These are phyloP conservation scores for Mycena pura DNA, from an alignment of 768 basidiomycete genomes.

Conservation along the genomic window DNA sequence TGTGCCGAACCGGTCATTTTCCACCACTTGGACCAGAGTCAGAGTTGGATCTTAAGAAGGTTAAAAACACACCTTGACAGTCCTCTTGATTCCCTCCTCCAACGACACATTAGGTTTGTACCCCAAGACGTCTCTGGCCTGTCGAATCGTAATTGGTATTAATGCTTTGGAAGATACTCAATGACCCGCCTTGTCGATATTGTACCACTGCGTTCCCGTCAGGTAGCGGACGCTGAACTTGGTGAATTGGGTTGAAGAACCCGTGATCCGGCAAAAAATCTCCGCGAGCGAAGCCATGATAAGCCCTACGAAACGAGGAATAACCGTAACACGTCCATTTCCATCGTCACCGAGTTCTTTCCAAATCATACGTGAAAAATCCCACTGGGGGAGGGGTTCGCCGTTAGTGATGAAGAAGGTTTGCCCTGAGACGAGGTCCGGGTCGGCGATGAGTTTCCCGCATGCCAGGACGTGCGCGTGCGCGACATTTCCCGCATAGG, in stretches of 20 bases:
- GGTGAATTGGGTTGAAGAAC: slow-evolving; percentile 51
- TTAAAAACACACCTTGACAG: slow-evolving; percentile 9
- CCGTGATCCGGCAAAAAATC: slow-evolving; percentile 41
- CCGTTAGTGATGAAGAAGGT: slow-evolving; percentile 67
- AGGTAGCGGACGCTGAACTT: slow-evolving; percentile 49
- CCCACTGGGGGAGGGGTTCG: slow-evolving; percentile 61
- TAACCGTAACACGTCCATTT: slow-evolving; percentile 32
- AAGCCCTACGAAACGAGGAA: slow-evolving; percentile 45
- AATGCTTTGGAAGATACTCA: not conserved
- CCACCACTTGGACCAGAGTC: slow-evolving; percentile 16
- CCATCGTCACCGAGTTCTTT: slow-evolving; percentile 31
- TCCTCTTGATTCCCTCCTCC: slow-evolving; percentile 52
- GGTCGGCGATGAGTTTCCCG: not conserved
- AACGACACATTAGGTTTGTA: slow-evolving; percentile 58
- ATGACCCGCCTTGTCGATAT: slow-evolving; percentile 49
- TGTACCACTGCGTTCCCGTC: slow-evolving; percentile 53
- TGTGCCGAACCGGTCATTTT: slow-evolving; percentile 13
- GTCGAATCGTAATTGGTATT: not conserved
- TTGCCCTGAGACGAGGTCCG: slow-evolving; percentile 52
- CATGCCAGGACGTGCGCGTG: slow-evolving; percentile 60
- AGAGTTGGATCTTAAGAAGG: not conserved
- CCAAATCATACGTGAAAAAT: slow-evolving; percentile 54
- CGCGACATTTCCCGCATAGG: slow-evolving; percentile 64
- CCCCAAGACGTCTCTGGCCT: slow-evolving; percentile 52
- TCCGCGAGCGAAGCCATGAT: slow-evolving; percentile 50